Conservation (phyloP, 768 basidiomycete species). For the Panellus pusillus region DNA sequence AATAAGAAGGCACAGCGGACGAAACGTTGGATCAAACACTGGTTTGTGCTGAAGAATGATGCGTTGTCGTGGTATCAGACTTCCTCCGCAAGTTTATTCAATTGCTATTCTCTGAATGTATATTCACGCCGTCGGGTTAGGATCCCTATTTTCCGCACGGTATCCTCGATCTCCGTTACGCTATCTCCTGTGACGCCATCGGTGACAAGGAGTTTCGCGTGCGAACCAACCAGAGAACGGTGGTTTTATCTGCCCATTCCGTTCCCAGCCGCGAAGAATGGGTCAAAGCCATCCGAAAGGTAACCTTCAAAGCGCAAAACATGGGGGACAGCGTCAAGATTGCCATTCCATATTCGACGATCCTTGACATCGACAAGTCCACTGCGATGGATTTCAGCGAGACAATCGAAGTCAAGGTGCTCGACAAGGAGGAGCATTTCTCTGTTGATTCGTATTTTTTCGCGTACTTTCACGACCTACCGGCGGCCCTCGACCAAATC, state of each 20-base stretch:
- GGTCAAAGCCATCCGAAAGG: conserved; percentile 92
- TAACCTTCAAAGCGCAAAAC: conserved; percentile 95
- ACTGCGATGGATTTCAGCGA: conserved; percentile 94
- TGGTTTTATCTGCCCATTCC: conserved; percentile 75
- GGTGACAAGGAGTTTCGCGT: conserved; percentile 81
- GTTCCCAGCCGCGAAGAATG: conserved; percentile 87
- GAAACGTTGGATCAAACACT: conserved; percentile 91
- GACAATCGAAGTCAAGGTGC: conserved; percentile 91
- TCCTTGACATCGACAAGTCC: conserved; percentile 87
- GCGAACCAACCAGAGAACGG: conserved; percentile 76
- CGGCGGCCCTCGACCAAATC: conserved; percentile 77
- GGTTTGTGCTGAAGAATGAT: conserved; percentile 96
- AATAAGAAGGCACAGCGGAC: conserved; percentile 87
- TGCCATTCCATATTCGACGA: conserved; percentile 88
- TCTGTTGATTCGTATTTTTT: conserved; percentile 90
- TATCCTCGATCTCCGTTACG: conserved; percentile 93
- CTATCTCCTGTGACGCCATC: conserved; percentile 80
- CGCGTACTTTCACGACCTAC: conserved; percentile 87
- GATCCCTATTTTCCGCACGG: conserved; percentile 98
- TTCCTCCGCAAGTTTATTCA: conserved; percentile 63
- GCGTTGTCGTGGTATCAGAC: conserved; percentile 96
- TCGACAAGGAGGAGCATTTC: conserved; percentile 79
- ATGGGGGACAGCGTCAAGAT: conserved; percentile 98
- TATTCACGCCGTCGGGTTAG: conserved; percentile 36
- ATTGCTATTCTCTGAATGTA: conserved; percentile 19